These are phyloP conservation scores for Diaporthe sp. DNA, from an alignment of 2,329 filamentous ascomycete genomes.

Conservation along the genomic window DNA sequence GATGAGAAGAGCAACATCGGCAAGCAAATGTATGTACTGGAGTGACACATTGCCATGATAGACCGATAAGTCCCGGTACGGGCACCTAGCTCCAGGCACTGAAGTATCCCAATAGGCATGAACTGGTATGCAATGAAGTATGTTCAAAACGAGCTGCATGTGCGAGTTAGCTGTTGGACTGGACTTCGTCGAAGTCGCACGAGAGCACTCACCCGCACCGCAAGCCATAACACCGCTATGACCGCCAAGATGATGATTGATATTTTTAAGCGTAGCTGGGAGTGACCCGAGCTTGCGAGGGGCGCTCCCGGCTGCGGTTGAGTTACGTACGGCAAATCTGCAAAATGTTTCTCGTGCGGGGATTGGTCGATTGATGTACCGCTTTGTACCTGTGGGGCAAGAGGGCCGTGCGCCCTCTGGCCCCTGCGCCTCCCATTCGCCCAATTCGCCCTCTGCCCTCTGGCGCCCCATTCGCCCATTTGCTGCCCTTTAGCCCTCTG, in stretches of 20 bases:
- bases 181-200: neutral
- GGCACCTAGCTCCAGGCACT: neutral
- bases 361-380: too few species aligned
- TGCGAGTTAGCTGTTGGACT: neutral
- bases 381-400: too few species aligned
- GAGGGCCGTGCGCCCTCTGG: too few species aligned
- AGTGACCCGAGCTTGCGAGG: too few species aligned
- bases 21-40: conserved; percentile 7
- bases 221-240: neutral
- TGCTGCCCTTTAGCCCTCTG: too few species aligned
- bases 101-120: conserved; percentile 15
- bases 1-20: conserved; percentile 16
- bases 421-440: too few species aligned
- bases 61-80: neutral
- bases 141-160: neutral
- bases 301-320: too few species aligned
- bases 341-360: too few species aligned
- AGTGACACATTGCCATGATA: conserved; percentile 11
- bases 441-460: too few species aligned
- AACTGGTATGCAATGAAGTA: conserved; percentile 15
- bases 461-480: too few species aligned
- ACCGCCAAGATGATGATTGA: neutral
- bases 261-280: neutral
- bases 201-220: neutral
- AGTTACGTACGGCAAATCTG: too few species aligned